Percentiles rank a stretch among this genome's conserved stretches.
Evolutionary conservation across 2,329 filamentous ascomycete genomes (phyloP).

Genomic region (Dothistroma septosporum): DNA sequence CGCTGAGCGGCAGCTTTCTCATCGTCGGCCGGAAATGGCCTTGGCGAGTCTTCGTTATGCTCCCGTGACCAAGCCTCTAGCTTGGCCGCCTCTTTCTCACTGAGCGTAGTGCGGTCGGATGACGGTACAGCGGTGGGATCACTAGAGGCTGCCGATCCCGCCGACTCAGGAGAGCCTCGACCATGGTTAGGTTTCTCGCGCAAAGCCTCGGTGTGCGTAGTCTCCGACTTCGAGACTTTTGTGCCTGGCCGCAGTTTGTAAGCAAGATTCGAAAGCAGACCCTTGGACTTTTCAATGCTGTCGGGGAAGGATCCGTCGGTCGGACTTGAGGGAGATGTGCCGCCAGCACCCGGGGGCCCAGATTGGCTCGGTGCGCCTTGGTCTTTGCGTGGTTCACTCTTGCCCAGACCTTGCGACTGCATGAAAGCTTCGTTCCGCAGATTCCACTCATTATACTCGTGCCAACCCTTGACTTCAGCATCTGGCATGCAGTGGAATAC

Average conservation of each 20-base stretch:
- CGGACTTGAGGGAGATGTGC: conserved; percentile 20
- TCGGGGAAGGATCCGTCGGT: conserved; percentile 4
- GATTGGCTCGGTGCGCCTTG: conserved; percentile 47
- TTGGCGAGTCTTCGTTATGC: neutral
- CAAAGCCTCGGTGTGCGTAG: conserved; percentile 20
- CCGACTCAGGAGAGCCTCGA: conserved; percentile 22
- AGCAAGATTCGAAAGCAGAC: conserved; percentile 31
- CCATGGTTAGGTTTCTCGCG: conserved; percentile 25
- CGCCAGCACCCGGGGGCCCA: conserved; percentile 46
- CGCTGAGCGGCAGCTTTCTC: conserved; percentile 15
- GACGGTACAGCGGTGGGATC: conserved; percentile 31
- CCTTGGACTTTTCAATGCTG: conserved; percentile 15
- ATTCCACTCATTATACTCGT: conserved; percentile 81
- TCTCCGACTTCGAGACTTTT: conserved; percentile 23
- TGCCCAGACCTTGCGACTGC: conserved; percentile 55
- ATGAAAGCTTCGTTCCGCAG: conserved; percentile 75
- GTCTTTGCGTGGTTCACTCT: conserved; percentile 50
- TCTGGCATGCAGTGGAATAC: conserved; percentile 98
- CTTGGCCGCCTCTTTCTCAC: conserved; percentile 26
- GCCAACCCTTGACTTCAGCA: conserved; percentile 88
- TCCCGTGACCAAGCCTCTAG: neutral
- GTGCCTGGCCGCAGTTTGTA: conserved; percentile 33
- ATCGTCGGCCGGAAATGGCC: neutral
- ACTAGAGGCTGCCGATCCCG: conserved; percentile 22
- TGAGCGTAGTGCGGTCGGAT: conserved; percentile 23